A percentile compares a stretch with the other conserved stretches of the same genome.
These are phyloP conservation scores for Elaeis guineensis DNA, from an alignment of 176 grass and related monocot species.

Conservation along the genomic window DNA sequence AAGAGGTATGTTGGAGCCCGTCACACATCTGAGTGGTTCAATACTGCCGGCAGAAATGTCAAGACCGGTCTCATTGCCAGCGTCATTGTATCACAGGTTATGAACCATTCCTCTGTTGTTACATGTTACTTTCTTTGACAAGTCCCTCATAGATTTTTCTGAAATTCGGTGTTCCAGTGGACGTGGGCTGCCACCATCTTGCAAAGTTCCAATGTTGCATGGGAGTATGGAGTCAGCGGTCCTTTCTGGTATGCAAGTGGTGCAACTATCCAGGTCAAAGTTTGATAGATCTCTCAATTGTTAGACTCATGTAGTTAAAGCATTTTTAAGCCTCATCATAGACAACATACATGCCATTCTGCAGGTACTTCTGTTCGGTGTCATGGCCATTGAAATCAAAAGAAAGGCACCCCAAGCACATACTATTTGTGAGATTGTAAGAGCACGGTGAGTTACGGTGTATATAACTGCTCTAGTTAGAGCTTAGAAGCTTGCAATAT, in stretches of 20 bases:
- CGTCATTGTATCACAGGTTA: slow-evolving; percentile 68
- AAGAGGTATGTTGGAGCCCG: slow-evolving; percentile 54
- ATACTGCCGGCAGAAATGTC: slow-evolving; percentile 63
- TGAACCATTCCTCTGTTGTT: too few relatives aligned
- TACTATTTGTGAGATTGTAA: slow-evolving; percentile 72
- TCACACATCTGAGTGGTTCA: slow-evolving; percentile 76
- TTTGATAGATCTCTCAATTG: too few relatives aligned
- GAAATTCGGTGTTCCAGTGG: slow-evolving; percentile 27
- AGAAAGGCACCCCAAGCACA: slow-evolving; percentile 66
- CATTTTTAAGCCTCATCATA: too few relatives aligned
- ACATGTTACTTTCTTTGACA: too few relatives aligned
- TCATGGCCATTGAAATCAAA: slow-evolving; percentile 84
- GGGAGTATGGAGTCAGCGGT: slow-evolving; percentile 70
- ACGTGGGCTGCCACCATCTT: slow-evolving; percentile 76
- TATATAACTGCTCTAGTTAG: neutral
- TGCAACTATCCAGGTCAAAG: slow-evolving; percentile 50
- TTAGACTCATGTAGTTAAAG: too few relatives aligned
- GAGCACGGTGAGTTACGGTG: slow-evolving; percentile 20
- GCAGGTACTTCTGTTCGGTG: slow-evolving; percentile 58
- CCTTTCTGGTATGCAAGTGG: slow-evolving; percentile 78
- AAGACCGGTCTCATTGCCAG: slow-evolving; percentile 80
- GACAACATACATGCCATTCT: too few relatives aligned
- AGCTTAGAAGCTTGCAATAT: too few relatives aligned
- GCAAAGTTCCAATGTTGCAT: slow-evolving; percentile 75
- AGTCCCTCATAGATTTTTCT: too few relatives aligned